Evolutionary conservation across 1,284 basidiomycete genomes (phyloP), one percentile per base, ranked within the genome.

Genomic region (Boletus semigastroideus): DNA sequence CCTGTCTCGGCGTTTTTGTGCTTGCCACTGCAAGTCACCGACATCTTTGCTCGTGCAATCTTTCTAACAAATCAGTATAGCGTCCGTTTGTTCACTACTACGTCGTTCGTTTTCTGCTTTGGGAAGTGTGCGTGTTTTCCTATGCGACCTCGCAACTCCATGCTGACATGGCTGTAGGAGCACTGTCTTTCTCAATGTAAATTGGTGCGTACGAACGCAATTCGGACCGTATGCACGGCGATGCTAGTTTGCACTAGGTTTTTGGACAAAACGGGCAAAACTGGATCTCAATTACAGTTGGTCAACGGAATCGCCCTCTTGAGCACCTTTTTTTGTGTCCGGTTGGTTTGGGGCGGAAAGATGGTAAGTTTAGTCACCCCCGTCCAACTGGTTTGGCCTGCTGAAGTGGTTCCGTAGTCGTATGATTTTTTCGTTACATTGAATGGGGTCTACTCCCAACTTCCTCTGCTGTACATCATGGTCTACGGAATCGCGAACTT

Each of bases 141-240:
- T 50, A 40, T 47, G 27, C 20, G 28, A 42, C 42, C 3, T 43
- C 12, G 27, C 48, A 43, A 31, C 49, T 42, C 22, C 41, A 10
- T 28, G 55, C 50, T 58, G 36, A 59, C 33, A 17, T 43, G 46
- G 19, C 7, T 19, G n/a, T 53, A 84, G 83, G 68, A 87, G 84
- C 75, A 91, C 89, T 0, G 77, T 89, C 50, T 90, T 91, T 69
- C 72, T 91, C 53, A 86, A 91, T 62, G 79, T 85, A 53, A 87
- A 90, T 57, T 88, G 87, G 87, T 87, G 53, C 54, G 63, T 51
- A 33, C 5, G 39, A 20, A 43, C 40, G 9, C 7, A 8, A 38
- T 25, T 43, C 28, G 10, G n/a, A 16, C 19, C 20, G 20, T 22
- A 28, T 34, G 46, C 28, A 36, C 2, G 34, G 14, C 42, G 49